Base-by-base conservation (phyloP, 805 yeast genomes). In the Lipomyces lipofer region DNA sequence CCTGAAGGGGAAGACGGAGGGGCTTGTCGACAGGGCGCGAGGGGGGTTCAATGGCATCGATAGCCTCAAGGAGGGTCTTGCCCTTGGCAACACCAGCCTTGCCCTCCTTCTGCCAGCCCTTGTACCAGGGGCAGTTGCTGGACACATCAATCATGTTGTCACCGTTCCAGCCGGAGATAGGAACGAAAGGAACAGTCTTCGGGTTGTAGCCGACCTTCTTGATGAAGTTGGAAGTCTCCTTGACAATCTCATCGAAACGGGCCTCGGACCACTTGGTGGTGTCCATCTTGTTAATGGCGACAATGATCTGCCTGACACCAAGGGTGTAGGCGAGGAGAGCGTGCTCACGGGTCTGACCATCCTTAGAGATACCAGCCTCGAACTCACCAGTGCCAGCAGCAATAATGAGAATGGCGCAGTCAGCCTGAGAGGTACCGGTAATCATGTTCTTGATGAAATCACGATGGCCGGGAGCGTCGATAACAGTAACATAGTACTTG, bases 361-460 rank as follows among this genome's bases (percentile, higher is more conserved):
- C 95, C 83, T 86, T 81, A 72, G 94, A 86, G 81, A 88, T 88
- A 79, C 95, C 95, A 70, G 95, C 91, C 81, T 87, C 95, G 83
- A 87, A 88, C 77, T 88, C 95, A 86, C 94, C 94, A 72, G 82
- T 82, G 77, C 94, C 92, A 75, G 91, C 88, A 72, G 92, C 95
- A 74, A 88, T 86, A 71, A 88, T 88, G 73, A 88, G 82, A 66
- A 88, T 83, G 70, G 95, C 95, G 75, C 94, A 81, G 77, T 87
- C 95, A 73, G 95, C 94, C 79, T 88, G 95, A 69, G 94, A 84
- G 67, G 94, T 87, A 84, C 95, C 95, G 71, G 95, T 87, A 74
- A 87, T 88, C 95, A 88, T 88, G 81, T 88, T 88, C 85, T 88
- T 88, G 81, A 88, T 88, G 86, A 87, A 88, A 82, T 88, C 95